Evolutionary conservation across 768 basidiomycete species (phyloP).

Genomic region (Lactarius sp.): DNA sequence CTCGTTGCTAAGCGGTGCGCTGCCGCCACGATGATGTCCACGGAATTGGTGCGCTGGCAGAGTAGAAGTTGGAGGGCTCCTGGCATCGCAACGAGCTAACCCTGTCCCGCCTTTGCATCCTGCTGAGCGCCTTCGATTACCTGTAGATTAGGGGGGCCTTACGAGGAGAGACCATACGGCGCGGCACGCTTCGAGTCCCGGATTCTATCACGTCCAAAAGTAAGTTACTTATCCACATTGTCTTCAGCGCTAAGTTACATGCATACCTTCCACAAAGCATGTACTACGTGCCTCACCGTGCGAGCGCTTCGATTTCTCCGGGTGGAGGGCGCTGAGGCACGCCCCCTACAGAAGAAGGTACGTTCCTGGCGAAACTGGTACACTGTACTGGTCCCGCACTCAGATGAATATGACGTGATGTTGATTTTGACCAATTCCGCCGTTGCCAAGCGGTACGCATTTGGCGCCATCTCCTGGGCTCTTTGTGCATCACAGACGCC

Average conservation of each 20-base stretch:
- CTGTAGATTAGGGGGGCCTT: not conserved
- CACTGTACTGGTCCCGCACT: no score
- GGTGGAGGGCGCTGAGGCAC: constrained; percentile 53
- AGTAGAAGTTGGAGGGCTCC: constrained; percentile 58
- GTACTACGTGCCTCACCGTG: constrained; percentile 53
- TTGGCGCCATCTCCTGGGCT: no score
- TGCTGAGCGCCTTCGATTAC: not conserved
- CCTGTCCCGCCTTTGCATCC: not conserved
- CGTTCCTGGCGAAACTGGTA: no score
- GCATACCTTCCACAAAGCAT: constrained; percentile 77
- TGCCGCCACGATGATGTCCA: constrained; percentile 10
- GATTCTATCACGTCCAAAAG: constrained; percentile 53
- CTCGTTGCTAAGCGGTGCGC: not conserved
- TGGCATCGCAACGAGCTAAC: constrained; percentile 33
- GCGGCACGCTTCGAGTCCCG: constrained; percentile 54
- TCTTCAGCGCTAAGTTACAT: not conserved
- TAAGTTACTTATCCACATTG: constrained; percentile 32
- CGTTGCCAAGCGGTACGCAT: no score
- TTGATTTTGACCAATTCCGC: no score
- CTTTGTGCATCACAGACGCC: no score
- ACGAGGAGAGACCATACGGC: constrained; percentile 49
- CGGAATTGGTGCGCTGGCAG: constrained; percentile 15
- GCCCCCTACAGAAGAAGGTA: no score
- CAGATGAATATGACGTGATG: no score
- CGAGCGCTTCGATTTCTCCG: constrained; percentile 70